Evolutionary conservation across 345 rosid species (phyloP), one percentile per base, ranked within the genome.

Genomic region (Trapa incisa): DNA sequence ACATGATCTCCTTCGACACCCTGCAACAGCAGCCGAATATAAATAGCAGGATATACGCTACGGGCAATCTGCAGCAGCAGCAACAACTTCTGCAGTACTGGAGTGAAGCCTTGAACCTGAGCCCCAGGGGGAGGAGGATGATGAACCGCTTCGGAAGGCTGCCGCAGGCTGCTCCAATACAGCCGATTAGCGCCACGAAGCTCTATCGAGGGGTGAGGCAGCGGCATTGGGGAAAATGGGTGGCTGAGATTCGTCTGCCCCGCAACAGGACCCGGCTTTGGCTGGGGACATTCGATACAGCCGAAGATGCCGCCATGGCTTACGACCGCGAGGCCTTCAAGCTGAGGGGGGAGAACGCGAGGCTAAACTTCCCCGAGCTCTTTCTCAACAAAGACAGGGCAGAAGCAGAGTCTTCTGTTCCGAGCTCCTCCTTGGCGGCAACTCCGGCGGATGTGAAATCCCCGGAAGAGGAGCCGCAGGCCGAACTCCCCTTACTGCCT

Each of bases 221-320:
- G 73, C 82, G 95, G 68, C 96, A 92, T 74, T 92, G 96, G 96
- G 96, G 98, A 33, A 92, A 92, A 85, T 92, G 98, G 96, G 96
- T 89, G 11, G 96, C 98, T 0, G 98, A 92, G 81, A 92, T 89
- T 78, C 98, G 98, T 69, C 91, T 81, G 70, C 98, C 98, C 66
- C 84, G 88, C 47, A 89, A 89, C 70, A 80, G 89, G 78, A 86
- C 96, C 71, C 89, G 92, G 78, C 96, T 86, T 74, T 92, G 96
- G 98, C 86, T 92, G 1, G 96, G 98, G 50, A 92, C 95, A 11
- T 89, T 92, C 17, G 96, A 92, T 73, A 89, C 85, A 6, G 94
- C 98, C 4, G 91, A 92, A 73, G 93, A 89, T 42, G 98, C 98
- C 11, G 98, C 96, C 68, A 50, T 89, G 81, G 96, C 96, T 50